Evolutionary conservation across 2,329 filamentous ascomycete genomes (phyloP).

Genomic region (Aspergillus amoenus): DNA sequence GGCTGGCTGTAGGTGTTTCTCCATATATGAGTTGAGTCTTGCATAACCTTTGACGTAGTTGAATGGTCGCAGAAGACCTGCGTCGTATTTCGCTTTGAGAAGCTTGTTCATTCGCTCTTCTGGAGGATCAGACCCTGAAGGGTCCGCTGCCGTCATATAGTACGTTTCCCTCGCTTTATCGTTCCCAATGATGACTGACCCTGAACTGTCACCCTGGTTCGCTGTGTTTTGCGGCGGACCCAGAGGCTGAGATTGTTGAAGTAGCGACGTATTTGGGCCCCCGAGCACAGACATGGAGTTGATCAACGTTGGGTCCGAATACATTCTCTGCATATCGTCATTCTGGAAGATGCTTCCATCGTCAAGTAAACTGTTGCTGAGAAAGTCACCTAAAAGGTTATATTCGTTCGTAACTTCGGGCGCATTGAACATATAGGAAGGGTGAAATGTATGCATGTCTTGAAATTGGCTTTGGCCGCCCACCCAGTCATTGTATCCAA

Average conservation of each 20-base stretch:
- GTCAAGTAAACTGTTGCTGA: conserved; percentile 87
- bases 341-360: conserved; percentile 69
- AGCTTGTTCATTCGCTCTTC: conserved; percentile 95
- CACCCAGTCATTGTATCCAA: conserved; percentile 83
- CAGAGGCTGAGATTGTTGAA: conserved; percentile 37
- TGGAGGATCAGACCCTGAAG: conserved; percentile 79
- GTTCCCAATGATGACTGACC: conserved; percentile 59
- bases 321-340: conserved; percentile 64
- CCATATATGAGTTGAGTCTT: conserved; percentile 85
- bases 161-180: conserved; percentile 77
- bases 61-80: conserved; percentile 90
- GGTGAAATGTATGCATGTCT: conserved; percentile 92
- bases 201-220: conserved; percentile 53
- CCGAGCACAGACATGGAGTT: conserved; percentile 42
- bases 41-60: conserved; percentile 98
- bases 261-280: conserved; percentile 29
- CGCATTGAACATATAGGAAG: conserved; percentile 91
- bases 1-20: conserved; percentile 75
- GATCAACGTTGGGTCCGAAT: conserved; percentile 58
- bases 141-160: conserved; percentile 95
- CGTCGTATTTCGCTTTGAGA: conserved; percentile 92
- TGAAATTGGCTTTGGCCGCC: conserved; percentile 78
- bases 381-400: conserved; percentile 92
- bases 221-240: conserved; percentile 30
- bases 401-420: conserved; percentile 96